Base-by-base conservation (phyloP, 2,329 filamentous ascomycete species). In the Chrysoporthe deuterocubensis region DNA sequence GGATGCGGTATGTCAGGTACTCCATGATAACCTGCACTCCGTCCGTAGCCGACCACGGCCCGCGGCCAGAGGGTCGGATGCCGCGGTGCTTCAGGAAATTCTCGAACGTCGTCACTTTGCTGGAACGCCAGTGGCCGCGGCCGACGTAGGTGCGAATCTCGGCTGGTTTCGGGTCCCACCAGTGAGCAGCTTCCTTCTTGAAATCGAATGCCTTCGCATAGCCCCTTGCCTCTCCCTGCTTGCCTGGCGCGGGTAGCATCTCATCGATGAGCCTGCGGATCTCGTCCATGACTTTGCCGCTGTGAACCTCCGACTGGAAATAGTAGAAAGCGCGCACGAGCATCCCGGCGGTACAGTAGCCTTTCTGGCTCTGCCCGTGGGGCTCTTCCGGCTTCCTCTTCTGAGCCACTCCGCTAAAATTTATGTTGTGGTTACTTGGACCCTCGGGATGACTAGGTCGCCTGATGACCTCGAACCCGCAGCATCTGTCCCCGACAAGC, bases 141-240 rank as follows among this genome's bases (percentile, higher is more conserved):
- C 59, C 59, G 26, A 61, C 18, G 26, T 61, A 61, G 16, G 59
- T 61, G 59, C 59, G 21, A 16, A 61, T 16, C 13, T 61, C 40
- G 26, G 42, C 40, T 2, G 43, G 14, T 1, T 11, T 18, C 14
- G 59, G 14, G 4, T 18, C 59, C 9, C 2, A 1, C 59, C 59
- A 61, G 9, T 46, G 21, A 14, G 11, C 0, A 3, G 59, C 59
- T 21, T 40, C 40, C 43, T 4, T 48, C 4, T 32, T 32, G 21
- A 61, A 48, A 13, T 48, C 16, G 42, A 61, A n/a, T 11, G 42
- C 43, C 2, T n/a, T 32, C 26, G 32, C 26, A 43, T 61, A 61
- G 11, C 4, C 18, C 21, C 18, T n/a, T 2, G 16, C 8, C 21
- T 61, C 59, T 42, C 8, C n/a, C 11, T 14, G 6, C 7, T 26